Evolutionary conservation across 2,329 filamentous ascomycete species (phyloP).

Genomic region (Xylariaceae sp.): DNA sequence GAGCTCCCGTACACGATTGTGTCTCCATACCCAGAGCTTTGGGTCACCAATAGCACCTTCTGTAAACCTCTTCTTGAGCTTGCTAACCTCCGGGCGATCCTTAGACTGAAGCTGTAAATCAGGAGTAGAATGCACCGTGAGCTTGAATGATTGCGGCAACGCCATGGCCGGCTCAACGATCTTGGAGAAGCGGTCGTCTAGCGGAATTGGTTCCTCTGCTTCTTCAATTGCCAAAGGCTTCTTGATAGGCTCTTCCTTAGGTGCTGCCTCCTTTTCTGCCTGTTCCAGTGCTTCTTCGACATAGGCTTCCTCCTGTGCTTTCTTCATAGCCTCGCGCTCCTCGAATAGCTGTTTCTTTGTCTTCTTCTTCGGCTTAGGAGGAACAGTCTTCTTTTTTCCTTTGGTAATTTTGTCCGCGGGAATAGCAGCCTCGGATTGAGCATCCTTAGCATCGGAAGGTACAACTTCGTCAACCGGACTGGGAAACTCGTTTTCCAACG

Average conservation of each 20-base stretch:
- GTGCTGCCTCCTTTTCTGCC: constrained; percentile 28
- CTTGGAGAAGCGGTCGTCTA: constrained; percentile 47
- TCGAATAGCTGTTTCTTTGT: constrained; percentile 42
- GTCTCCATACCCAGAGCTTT: constrained; percentile 54
- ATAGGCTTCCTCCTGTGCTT: constrained; percentile 50
- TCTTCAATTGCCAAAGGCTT: constrained; percentile 20
- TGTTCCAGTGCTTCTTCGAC: constrained; percentile 40
- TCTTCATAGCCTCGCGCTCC: constrained; percentile 56
- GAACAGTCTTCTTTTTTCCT: constrained; percentile 49
- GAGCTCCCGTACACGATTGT: constrained; percentile 51
- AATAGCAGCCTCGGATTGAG: constrained; percentile 38
- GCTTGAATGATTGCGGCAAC: constrained; percentile 39
- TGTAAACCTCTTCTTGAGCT: constrained; percentile 44
- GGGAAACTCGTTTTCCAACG: constrained; percentile 46
- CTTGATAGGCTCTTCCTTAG: constrained; percentile 25
- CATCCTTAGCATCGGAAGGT: constrained; percentile 41
- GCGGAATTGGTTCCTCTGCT: constrained; percentile 26
- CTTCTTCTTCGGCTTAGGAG: constrained; percentile 52
- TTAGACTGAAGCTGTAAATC: constrained; percentile 37
- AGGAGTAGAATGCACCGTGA: constrained; percentile 43
- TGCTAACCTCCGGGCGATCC: constrained; percentile 46
- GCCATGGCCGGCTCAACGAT: constrained; percentile 41
- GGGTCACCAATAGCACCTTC: constrained; percentile 43
- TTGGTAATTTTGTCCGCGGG: constrained; percentile 41
- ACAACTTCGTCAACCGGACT: constrained; percentile 46